Evolutionary conservation across 306 rosid genomes (phyloP).

Genomic region (Inga leiocalycina): DNA sequence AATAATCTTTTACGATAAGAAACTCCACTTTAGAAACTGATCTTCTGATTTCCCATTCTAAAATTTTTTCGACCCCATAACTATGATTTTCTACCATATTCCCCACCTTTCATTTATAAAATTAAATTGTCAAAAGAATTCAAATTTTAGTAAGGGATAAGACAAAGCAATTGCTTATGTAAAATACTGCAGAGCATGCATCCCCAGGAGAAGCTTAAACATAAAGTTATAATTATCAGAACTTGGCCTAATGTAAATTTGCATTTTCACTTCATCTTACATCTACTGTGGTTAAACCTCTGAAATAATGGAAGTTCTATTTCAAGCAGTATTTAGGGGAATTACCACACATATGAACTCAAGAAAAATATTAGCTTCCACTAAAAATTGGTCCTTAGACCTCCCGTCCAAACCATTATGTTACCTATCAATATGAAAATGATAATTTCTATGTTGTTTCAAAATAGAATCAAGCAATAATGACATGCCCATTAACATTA

Average conservation of each 20-base stretch:
- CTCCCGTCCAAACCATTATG: neutral
- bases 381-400: neutral
- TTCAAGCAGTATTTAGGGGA: slow-evolving; percentile 26
- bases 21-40: neutral
- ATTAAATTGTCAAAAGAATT: neutral
- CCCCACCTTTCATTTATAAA: neutral
- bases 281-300: neutral
- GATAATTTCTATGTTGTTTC: neutral
- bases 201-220: neutral
- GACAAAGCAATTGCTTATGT: neutral
- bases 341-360: neutral
- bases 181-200: neutral
- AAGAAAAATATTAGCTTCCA: neutral
- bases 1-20: neutral
- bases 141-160: neutral
- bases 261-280: neutral
- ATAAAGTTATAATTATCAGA: neutral
- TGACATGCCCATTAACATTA: neutral
- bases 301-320: neutral
- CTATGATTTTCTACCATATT: neutral
- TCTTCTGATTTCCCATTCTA: neutral
- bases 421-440: neutral
- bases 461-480: slow-evolving; percentile 2
- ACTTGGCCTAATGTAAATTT: neutral
- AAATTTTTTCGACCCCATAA: neutral